Base-by-base conservation (phyloP, 768 basidiomycete genomes). In the Suillus brevipes region DNA sequence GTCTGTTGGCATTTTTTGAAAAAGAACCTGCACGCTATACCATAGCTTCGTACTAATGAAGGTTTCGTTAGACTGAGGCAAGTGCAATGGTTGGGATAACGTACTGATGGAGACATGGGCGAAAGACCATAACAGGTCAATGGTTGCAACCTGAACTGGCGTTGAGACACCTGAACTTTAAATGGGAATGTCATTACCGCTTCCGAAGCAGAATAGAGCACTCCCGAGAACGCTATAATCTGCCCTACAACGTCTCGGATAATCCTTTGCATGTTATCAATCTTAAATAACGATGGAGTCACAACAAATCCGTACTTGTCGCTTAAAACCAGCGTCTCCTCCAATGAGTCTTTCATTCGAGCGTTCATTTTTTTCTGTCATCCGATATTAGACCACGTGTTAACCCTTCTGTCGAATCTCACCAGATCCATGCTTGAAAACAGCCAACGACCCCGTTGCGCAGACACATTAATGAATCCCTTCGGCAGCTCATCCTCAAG, bases 51-150 rank as follows among this genome's bases (percentile, higher is more conserved):
- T 65, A 85, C 84, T 84, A 45, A n/a, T 8, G 0, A 52, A 14
- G 0, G 52, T 5, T 62, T 45, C 55, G 43, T 67, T 52, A 65
- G 63, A 60, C 28, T 14, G 28, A 9, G 7, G 43, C 2, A 42
- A 38, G 4, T 20, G 34, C 34, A 59, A 56, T 55, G 13, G 34
- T 1, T 53, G 16, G 38, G 40, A 45, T 42, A 7, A 76, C 90
- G 71, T 73, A 95, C 94, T 82, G 58, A 92, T 93, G 4, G 95
- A 88, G 12, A 84, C 78, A 73, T 95, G 89, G 0, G 96, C 89
- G 73, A 95, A 97, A 6, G 92, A 88, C 85, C 91, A 91, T 3
- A 99, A 77, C 82, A 99, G 90, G 72, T 99, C 97, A 1, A 97
- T 77, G 63, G 95, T 79, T 0, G 95, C 94, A 23, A 97, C 84